phyloP scores from a whole-genome alignment of 495 filamentous ascomycete species.

The Tuber umbilicatum region DNA sequence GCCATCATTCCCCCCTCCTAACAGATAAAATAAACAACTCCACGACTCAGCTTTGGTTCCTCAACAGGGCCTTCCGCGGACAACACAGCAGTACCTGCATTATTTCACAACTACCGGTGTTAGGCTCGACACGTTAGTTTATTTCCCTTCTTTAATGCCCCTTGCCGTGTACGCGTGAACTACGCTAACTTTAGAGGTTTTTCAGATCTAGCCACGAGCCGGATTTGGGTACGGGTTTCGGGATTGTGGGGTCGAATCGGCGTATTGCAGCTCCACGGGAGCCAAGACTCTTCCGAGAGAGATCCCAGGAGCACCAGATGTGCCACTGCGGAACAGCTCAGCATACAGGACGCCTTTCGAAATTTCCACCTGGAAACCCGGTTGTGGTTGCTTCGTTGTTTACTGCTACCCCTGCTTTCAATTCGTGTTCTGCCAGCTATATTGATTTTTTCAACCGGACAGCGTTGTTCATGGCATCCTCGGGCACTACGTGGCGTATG shows the following conservation, averaged over 20 bases:
- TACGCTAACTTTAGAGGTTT: background rate
- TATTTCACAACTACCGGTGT: background rate
- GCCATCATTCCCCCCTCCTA: background rate
- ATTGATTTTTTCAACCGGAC: background rate
- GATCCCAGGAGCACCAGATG: background rate
- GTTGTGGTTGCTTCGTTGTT: background rate
- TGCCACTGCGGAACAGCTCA: background rate
- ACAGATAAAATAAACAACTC: background rate
- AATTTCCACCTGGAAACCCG: background rate
- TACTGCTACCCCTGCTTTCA: background rate
- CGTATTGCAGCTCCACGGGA: background rate
- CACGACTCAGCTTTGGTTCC: background rate
- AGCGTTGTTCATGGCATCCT: background rate
- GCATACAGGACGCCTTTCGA: background rate
- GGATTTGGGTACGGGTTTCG: background rate
- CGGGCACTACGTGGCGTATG: background rate
- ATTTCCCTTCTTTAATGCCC: background rate
- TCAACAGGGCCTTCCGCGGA: background rate
- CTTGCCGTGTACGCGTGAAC: background rate
- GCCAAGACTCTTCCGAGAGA: background rate
- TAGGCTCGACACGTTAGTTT: background rate
- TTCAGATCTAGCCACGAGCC: background rate
- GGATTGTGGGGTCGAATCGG: background rate
- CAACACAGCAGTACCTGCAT: background rate
- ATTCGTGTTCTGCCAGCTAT: background rate